Evolutionary conservation across 306 rosid genomes (phyloP).

Genomic region (Vigna trinervia): DNA sequence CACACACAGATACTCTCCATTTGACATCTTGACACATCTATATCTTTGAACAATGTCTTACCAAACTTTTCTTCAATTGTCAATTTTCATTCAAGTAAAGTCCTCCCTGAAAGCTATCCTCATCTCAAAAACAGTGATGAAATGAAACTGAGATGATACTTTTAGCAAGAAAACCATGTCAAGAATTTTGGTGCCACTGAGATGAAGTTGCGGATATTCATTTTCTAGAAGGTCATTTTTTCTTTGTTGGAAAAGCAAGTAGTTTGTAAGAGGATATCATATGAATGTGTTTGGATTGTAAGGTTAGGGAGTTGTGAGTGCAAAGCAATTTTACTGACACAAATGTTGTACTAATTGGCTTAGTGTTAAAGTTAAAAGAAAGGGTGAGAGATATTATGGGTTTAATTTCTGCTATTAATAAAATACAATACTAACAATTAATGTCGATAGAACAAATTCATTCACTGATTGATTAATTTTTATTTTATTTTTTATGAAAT

Average conservation of each 20-base stretch:
- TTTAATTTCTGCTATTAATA: no score
- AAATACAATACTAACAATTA: no score
- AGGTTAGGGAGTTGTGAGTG: conserved; percentile 4
- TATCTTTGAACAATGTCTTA: conserved; percentile 25
- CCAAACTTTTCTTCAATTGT: conserved; percentile 19
- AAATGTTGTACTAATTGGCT: not conserved
- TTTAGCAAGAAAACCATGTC: conserved; percentile 12
- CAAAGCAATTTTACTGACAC: not conserved
- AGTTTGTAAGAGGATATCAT: not conserved
- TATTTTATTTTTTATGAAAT: no score
- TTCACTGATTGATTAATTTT: no score
- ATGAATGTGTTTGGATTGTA: conserved; percentile 21
- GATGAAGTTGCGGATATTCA: conserved; percentile 33
- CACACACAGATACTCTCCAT: not conserved
- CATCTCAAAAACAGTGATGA: conserved; percentile 25
- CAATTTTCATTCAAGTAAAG: conserved; percentile 36
- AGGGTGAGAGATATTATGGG: no score
- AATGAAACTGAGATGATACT: conserved; percentile 32
- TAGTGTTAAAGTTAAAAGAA: no score
- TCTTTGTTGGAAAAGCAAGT: conserved; percentile 16
- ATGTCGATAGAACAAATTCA: no score
- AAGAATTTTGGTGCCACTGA: conserved; percentile 12
- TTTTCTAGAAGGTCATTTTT: conserved; percentile 14
- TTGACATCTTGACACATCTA: not conserved
- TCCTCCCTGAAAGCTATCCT: conserved; percentile 21